Conservation (phyloP, 225 moss, liverwort and hornwort species). For the Lunularia cruciata region DNA sequence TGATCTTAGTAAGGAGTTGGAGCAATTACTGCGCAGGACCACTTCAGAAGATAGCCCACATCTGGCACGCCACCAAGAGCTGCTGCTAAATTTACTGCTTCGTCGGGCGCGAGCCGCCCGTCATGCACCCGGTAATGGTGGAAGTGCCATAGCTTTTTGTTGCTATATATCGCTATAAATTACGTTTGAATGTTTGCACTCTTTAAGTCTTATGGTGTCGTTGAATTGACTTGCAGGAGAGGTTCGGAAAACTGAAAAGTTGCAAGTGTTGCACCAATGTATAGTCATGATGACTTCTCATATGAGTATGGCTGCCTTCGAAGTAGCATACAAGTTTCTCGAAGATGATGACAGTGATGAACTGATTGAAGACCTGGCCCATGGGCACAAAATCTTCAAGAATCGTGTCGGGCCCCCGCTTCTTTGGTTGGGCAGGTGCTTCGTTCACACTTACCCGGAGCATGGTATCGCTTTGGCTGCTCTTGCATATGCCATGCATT, state of each 20-base stretch:
- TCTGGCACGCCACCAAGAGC: conserved; percentile 40
- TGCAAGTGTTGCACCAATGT: conserved; percentile 67
- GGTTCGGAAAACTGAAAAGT: conserved; percentile 47
- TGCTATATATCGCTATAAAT: too few relatives aligned
- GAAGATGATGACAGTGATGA: conserved; percentile 77
- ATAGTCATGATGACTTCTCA: conserved; percentile 51
- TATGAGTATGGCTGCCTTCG: conserved; percentile 58
- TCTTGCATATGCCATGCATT: conserved; percentile 58
- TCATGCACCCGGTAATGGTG: conserved; percentile 49
- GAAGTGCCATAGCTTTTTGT: neutral
- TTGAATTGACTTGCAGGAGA: conserved; percentile 35
- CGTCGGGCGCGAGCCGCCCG: conserved; percentile 45
- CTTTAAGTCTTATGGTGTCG: too few relatives aligned
- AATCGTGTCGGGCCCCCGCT: conserved; percentile 43
- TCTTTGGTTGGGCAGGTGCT: conserved; percentile 63
- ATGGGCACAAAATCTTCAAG: conserved; percentile 33
- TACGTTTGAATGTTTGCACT: too few relatives aligned
- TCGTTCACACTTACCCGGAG: conserved; percentile 72
- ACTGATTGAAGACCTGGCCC: conserved; percentile 42
- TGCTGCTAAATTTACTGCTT: conserved; percentile 46
- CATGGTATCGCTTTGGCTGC: conserved; percentile 86
- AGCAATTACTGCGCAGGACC: conserved; percentile 50
- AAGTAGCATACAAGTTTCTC: conserved; percentile 64
- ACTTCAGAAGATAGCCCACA: conserved; percentile 25
- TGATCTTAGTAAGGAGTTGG: conserved; percentile 38